phyloP scores from a whole-genome alignment of 179 eudicot genomes.

The Vitellaria paradoxa region DNA sequence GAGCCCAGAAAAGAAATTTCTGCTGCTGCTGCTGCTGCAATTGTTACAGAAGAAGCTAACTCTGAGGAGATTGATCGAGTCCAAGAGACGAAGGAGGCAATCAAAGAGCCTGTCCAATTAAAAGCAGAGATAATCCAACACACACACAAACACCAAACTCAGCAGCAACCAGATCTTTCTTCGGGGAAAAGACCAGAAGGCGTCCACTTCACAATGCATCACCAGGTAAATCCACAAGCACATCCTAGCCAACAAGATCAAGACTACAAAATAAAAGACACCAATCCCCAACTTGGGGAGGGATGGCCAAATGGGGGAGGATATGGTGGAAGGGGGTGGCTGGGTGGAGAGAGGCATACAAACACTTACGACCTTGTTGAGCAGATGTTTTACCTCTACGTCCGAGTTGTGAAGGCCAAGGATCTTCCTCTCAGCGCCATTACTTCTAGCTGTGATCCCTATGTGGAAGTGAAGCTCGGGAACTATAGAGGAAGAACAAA shows the following conservation, averaged over 20 bases:
- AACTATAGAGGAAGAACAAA: slow-evolving; percentile 66
- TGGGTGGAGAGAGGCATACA: slow-evolving; percentile 45
- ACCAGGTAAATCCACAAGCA: slow-evolving; percentile 9
- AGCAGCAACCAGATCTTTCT: slow-evolving; percentile 41
- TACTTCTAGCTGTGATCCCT: slow-evolving; percentile 63
- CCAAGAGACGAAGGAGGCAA: background rate
- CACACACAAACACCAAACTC: slow-evolving; percentile 24
- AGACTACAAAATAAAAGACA: slow-evolving; percentile 56
- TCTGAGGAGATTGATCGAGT: background rate
- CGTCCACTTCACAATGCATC: slow-evolving; percentile 18
- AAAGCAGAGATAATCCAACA: slow-evolving; percentile 3
- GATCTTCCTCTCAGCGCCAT: slow-evolving; percentile 45
- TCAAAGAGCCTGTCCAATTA: background rate
- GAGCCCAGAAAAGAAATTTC: slow-evolving; percentile 6
- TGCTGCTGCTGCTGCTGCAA: background rate
- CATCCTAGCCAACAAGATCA: slow-evolving; percentile 23
- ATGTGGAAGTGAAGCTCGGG: slow-evolving; percentile 69
- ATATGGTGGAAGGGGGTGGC: slow-evolving; percentile 28
- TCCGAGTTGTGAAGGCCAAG: slow-evolving; percentile 70
- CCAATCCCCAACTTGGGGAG: slow-evolving; percentile 52
- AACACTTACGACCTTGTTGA: slow-evolving; percentile 71
- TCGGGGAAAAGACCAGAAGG: slow-evolving; percentile 27
- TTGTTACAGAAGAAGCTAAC: background rate
- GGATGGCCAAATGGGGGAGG: slow-evolving; percentile 22
- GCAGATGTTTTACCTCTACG: slow-evolving; percentile 66